Conservation (phyloP, 345 rosid genomes). For the Hypericum androsaemum region DNA sequence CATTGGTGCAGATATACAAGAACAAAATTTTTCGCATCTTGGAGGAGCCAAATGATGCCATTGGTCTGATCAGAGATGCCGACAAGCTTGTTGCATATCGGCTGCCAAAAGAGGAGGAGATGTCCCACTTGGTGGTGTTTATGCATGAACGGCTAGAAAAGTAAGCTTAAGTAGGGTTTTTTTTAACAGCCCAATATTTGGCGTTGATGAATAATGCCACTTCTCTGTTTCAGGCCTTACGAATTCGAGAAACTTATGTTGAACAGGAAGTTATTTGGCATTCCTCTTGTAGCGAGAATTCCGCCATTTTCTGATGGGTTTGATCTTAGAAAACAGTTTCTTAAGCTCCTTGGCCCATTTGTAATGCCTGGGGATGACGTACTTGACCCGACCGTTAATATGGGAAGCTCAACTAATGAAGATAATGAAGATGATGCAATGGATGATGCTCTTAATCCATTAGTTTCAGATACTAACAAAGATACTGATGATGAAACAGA, state of each 20-base stretch:
- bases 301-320: constrained; percentile 15
- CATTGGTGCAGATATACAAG: constrained; percentile 16
- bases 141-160: constrained; percentile 12
- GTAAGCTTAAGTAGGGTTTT: constrained; percentile 12
- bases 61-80: constrained; percentile 19
- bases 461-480: constrained; percentile 11
- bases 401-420: constrained; percentile 17
- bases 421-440: constrained; percentile 33
- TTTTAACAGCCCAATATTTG: background rate
- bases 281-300: constrained; percentile 44
- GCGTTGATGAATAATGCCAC: constrained; percentile 5
- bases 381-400: constrained; percentile 26
- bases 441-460: constrained; percentile 27
- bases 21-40: constrained; percentile 11
- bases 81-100: constrained; percentile 21
- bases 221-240: constrained; percentile 17
- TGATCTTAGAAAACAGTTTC: constrained; percentile 11
- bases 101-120: constrained; percentile 9
- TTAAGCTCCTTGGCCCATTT: constrained; percentile 16
- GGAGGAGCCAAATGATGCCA: constrained; percentile 12
- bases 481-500: constrained; percentile 27
- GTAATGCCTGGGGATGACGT: constrained; percentile 14
- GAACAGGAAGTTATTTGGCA: constrained; percentile 30
- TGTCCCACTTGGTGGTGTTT: constrained; percentile 15
- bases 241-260: constrained; percentile 7